Evolutionary conservation across 805 yeast genomes (phyloP), one percentile per base, ranked within the genome.

Genomic region (Wickerhamomyces chambardii): DNA sequence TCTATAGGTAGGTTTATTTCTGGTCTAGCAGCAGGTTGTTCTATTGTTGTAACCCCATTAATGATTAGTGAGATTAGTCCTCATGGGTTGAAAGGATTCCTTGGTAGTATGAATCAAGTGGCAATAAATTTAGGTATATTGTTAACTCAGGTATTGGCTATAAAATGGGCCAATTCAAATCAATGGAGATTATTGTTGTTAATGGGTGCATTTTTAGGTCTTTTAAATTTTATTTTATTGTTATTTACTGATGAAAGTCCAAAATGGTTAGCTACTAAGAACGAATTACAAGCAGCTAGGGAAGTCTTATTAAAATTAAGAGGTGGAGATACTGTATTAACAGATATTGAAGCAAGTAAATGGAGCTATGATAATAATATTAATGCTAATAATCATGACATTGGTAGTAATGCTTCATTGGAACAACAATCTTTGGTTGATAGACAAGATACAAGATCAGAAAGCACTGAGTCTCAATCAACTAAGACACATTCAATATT

Each of bases 21-120:
- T 15, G 98, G 98, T 0, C 33, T 86, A 2, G 95, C 84, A 2
- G 94, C 96, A 7, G 98, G 98, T 4, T 66, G 78, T 11, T 80
- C 90, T 1, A 70, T 92, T 38, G 97, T 92, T 4, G 76, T 84
- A 15, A 81, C 87, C 0, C 95, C 97, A 0, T 56, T 92, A 40
- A 78, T 75, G 45, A 75, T 92, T 47, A 81, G 78, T 51, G 95
- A 87, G 57, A 69, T 87, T 10, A 65, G 92, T 7, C 96, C 97
- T 0, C 56, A 66, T 1, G 63, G 63, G 4, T 58, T 71, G 41
- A 73, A 81, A 33, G 97, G 97, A 1, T 59, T 78, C 14, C 65
- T 92, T 37, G 98, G 98, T 1, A 73, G 95, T 15, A 78, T 85
- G 84, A 84, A 83, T 42, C 98, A 92, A 59, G 81, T 86, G 2